phyloP scores from a whole-genome alignment of 169 alveolate genomes.

The Eimeria brunetti region DNA sequence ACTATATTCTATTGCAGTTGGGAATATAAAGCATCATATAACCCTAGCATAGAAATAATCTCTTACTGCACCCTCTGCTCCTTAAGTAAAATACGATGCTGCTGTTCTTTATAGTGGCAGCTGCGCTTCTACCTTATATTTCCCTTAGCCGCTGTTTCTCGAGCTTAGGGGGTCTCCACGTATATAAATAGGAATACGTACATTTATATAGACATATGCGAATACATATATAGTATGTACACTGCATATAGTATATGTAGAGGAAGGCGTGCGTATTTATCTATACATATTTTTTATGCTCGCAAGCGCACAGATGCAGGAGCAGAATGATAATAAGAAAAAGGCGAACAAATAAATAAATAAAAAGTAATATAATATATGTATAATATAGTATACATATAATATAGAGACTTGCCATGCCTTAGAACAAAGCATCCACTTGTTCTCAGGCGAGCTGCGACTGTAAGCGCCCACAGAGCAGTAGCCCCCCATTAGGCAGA shows the following conservation, averaged over 20 bases:
- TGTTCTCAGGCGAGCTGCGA: not conserved
- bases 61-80: too few species aligned
- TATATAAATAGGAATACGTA: too few species aligned
- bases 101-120: not conserved
- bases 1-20: too few species aligned
- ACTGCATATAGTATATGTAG: too few species aligned
- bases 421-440: conserved; percentile 35
- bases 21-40: too few species aligned
- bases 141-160: not conserved
- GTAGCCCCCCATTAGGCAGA: conserved; percentile 52
- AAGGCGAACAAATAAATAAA: not conserved
- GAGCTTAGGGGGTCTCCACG: not conserved
- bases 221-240: too few species aligned
- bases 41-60: too few species aligned
- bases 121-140: not conserved
- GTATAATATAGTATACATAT: too few species aligned
- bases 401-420: conserved; percentile 18
- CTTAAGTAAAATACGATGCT: too few species aligned
- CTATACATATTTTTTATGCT: too few species aligned
- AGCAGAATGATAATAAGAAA: not conserved
- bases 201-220: too few species aligned
- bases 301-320: not conserved
- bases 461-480: conserved; percentile 63
- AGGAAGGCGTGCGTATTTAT: too few species aligned
- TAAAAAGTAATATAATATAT: not conserved